These are phyloP conservation scores for Chenopodium berlandieri DNA, from an alignment of 148 eudicot genomes.

Conservation along the genomic window DNA sequence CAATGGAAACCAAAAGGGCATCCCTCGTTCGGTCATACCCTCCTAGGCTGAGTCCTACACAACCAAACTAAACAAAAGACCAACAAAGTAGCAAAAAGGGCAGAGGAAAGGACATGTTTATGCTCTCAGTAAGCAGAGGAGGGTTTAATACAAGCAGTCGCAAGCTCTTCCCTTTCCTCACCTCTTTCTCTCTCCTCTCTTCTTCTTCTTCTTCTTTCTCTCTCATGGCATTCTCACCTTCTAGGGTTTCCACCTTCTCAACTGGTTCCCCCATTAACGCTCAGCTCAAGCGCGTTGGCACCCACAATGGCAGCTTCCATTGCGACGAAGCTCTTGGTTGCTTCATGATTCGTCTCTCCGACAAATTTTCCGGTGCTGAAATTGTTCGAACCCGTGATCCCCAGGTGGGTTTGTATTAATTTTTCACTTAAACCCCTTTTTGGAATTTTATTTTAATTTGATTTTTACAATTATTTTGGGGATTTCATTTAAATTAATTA, in stretches of 20 bases:
- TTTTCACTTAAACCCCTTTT: too few species aligned
- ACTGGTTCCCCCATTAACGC: conserved; percentile 31
- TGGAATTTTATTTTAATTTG: not conserved
- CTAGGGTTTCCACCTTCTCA: conserved; percentile 43
- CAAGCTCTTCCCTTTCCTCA: conserved; percentile 18
- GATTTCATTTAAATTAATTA: not conserved
- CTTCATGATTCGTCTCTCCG: conserved; percentile 87
- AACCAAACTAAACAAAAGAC: not conserved
- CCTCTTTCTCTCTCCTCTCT: conserved; percentile 6
- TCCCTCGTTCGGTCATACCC: not conserved
- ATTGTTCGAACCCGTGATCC: conserved; percentile 78
- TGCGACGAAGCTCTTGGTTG: conserved; percentile 92
- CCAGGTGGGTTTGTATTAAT: conserved; percentile 35
- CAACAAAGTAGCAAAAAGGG: not conserved
- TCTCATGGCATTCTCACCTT: conserved; percentile 33
- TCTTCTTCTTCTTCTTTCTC: conserved; percentile 12
- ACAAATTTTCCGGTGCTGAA: conserved; percentile 52
- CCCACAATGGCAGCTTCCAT: conserved; percentile 91
- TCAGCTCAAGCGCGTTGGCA: conserved; percentile 55
- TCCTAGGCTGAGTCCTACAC: not conserved
- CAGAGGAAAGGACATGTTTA: conserved; percentile 10
- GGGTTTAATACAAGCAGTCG: not conserved
- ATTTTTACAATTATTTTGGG: not conserved
- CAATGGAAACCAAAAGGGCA: not conserved
- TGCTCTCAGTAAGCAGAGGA: conserved; percentile 3